Conservation (phyloP, 306 rosid species). For the Trifolium repens region DNA sequence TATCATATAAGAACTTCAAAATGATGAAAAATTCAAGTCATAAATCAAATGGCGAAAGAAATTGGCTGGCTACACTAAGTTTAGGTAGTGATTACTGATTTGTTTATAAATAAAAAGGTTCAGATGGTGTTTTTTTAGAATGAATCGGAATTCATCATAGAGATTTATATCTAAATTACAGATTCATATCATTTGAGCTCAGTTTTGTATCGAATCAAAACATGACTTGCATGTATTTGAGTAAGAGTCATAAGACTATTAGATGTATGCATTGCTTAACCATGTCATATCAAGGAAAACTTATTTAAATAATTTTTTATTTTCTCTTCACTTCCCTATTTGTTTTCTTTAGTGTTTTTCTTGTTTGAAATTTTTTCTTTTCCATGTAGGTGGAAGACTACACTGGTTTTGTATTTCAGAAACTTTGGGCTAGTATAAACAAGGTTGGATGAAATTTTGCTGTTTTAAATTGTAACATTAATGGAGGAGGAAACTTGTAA, state of each 20-base stretch:
- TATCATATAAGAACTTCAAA: not conserved
- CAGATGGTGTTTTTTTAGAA: not conserved
- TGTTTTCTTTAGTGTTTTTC: constrained; percentile 19
- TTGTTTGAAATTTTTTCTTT: not conserved
- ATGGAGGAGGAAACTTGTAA: constrained; percentile 27
- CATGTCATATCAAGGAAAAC: not conserved
- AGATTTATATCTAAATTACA: too few species aligned
- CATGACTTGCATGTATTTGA: not conserved
- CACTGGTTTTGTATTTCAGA: constrained; percentile 31
- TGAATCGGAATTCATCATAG: not conserved
- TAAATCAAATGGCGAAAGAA: not conserved
- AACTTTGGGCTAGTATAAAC: constrained; percentile 24
- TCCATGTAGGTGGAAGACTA: not conserved
- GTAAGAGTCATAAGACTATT: not conserved
- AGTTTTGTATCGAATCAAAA: not conserved
- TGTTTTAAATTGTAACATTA: constrained; percentile 31
- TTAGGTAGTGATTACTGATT: not conserved
- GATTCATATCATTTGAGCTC: not conserved
- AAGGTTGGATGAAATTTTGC: constrained; percentile 10
- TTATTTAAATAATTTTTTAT: not conserved
- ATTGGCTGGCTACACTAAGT: not conserved
- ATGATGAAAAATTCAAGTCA: not conserved
- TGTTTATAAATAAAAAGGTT: too few species aligned
- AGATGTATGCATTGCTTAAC: not conserved
- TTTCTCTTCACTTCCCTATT: not conserved